Evolutionary conservation across 1,139 yeast genomes (phyloP).

Genomic region (Diutina catenulata): DNA sequence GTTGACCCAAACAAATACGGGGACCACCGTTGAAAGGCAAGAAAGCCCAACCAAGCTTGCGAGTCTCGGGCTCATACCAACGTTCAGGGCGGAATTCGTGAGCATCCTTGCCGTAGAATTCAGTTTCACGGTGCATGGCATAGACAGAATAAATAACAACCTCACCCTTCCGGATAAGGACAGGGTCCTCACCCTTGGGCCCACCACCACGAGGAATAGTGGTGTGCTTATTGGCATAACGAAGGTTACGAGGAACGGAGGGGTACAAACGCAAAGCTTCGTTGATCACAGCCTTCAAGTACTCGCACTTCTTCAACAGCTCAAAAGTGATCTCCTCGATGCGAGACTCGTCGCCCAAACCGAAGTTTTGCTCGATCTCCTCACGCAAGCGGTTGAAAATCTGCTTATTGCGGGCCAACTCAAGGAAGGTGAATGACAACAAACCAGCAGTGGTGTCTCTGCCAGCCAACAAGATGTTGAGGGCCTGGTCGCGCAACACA

Average conservation of each 20-base stretch:
- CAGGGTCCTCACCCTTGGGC: conserved; percentile 25
- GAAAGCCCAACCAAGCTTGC: conserved; percentile 37
- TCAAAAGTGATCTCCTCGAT: conserved; percentile 31
- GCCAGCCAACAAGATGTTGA: conserved; percentile 43
- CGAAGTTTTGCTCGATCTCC: conserved; percentile 25
- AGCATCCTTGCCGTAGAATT: conserved; percentile 37
- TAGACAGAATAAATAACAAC: conserved; percentile 32
- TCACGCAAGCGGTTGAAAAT: conserved; percentile 26
- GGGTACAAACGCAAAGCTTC: conserved; percentile 46
- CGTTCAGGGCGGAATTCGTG: conserved; percentile 39
- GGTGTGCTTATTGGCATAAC: conserved; percentile 34
- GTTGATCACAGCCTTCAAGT: conserved; percentile 35
- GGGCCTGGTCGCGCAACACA: conserved; percentile 38
- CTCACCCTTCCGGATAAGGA: conserved; percentile 35
- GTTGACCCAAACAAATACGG: conserved; percentile 28
- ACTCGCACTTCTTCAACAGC: conserved; percentile 36
- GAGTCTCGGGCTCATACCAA: conserved; percentile 37
- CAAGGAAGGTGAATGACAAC: conserved; percentile 34
- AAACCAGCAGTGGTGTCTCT: conserved; percentile 50
- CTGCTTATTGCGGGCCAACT: conserved; percentile 32
- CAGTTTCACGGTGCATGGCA: conserved; percentile 32
- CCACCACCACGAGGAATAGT: conserved; percentile 46
- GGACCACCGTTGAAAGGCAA: conserved; percentile 14
- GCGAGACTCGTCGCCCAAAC: conserved; percentile 21
- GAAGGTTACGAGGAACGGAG: conserved; percentile 40